Base-by-base conservation (phyloP, 208 protist genomes). In the Leishmania gerbilli region DNA sequence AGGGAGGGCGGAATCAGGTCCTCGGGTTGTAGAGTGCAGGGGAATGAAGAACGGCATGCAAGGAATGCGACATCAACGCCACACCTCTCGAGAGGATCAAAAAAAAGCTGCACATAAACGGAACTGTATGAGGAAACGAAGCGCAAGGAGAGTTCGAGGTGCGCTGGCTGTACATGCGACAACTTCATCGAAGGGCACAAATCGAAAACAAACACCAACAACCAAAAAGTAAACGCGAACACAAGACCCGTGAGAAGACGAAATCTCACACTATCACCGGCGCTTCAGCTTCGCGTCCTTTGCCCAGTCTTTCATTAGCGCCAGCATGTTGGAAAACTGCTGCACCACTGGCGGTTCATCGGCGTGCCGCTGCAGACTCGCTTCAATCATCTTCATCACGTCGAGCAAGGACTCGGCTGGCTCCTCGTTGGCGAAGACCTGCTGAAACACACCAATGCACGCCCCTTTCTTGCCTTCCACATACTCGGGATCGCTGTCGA, bases 381-480 rank as follows among this genome's bases (percentile, higher is more conserved):
- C 90, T 60, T 97, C 91, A 15, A 99, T 83, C 94, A 99, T 96
- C 79, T 94, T 91, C 55, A 99, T 91, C 24, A 99, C 94, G 76
- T 99, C 98, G 79, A 95, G 94, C 19, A 99, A 87, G 13, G 83
- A 81, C 51, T 99, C 96, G 13, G 87, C 79, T 40, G 88, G 82
- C 87, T 98, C 96, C 71, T 98, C 89, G 49, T 93, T 90, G 3
- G 97, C 97, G 71, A 98, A 95, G 17, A 99, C 95, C 87, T 99
- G 94, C 91, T 99, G 98, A 79, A 99, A 99, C 7, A 97, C 95
- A 60, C 98, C 98, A 55, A 99, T 92, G 83, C 98, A 99, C 11
- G 99, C 96, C n/a, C 98, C 98, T 78, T 98, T 93, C 90, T 99
- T 99, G 24, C 98, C 98, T 68, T 99, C 96, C 85, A 98, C 97